These are phyloP conservation scores for Bryoglossum gracile DNA, from an alignment of 495 filamentous ascomycete species.

Conservation along the genomic window DNA sequence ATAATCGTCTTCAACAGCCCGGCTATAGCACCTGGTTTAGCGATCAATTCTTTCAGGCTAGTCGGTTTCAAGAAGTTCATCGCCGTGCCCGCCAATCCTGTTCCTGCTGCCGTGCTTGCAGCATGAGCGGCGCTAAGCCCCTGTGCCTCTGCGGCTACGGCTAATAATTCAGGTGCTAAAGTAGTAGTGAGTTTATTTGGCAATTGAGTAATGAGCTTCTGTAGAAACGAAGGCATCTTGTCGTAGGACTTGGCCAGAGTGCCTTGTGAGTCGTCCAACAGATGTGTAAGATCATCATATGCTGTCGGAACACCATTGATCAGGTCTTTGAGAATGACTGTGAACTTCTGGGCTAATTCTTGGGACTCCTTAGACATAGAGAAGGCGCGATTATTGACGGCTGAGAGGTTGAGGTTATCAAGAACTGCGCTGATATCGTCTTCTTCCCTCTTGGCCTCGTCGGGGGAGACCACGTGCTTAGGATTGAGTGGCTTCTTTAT, in stretches of 20 bases:
- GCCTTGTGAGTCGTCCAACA: slow-evolving; percentile 73
- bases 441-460: slow-evolving; percentile 50
- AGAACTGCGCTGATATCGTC: slow-evolving; percentile 71
- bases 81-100: slow-evolving; percentile 24
- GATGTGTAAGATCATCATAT: slow-evolving; percentile 75
- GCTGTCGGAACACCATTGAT: slow-evolving; percentile 87
- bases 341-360: slow-evolving; percentile 75
- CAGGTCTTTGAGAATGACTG: slow-evolving; percentile 82
- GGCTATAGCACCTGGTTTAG: slow-evolving; percentile 75
- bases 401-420: slow-evolving; percentile 70
- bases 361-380: slow-evolving; percentile 74
- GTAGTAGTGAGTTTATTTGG: slow-evolving; percentile 71
- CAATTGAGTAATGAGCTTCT: slow-evolving; percentile 78
- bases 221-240: slow-evolving; percentile 69
- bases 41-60: slow-evolving; percentile 68
- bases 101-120: slow-evolving; percentile 13
- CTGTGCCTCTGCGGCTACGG: slow-evolving; percentile 63
- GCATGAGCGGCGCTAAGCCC: slow-evolving; percentile 49
- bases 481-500: slow-evolving; percentile 4
- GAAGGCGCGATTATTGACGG: slow-evolving; percentile 70
- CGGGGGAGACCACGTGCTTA: slow-evolving; percentile 7
- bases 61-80: slow-evolving; percentile 34
- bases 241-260: slow-evolving; percentile 70
- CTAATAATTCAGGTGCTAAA: slow-evolving; percentile 73
- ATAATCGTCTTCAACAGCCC: slow-evolving; percentile 79